phyloP scores from a whole-genome alignment of 2,329 filamentous ascomycete genomes.

The Neofusicoccum umdonicola region DNA sequence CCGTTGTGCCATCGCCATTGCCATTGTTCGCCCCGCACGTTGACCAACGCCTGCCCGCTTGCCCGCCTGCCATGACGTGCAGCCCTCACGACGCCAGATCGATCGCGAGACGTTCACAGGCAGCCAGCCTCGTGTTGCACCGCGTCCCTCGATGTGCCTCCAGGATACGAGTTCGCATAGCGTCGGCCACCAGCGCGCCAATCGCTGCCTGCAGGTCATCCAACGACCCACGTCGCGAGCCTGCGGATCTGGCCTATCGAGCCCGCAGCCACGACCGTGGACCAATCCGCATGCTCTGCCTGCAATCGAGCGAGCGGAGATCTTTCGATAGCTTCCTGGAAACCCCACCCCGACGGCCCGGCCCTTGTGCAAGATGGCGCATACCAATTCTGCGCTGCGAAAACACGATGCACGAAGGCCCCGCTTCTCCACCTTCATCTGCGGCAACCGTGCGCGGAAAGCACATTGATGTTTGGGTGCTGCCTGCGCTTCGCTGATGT shows the following conservation, averaged over 20 bases:
- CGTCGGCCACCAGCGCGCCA: not conserved
- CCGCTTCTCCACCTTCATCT: not conserved
- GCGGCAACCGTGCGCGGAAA: not conserved
- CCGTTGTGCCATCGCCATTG: too few species aligned
- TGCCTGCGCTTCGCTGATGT: too few species aligned
- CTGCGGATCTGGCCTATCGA: not conserved
- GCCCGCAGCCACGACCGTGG: not conserved
- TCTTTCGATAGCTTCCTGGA: not conserved
- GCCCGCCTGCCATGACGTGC: too few species aligned
- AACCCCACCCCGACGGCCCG: not conserved
- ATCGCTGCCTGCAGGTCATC: not conserved
- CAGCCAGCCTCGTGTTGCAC: not conserved
- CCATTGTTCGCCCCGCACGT: not conserved
- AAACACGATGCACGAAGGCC: not conserved
- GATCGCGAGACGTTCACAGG: not conserved
- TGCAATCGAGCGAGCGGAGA: not conserved
- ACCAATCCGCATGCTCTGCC: too few species aligned
- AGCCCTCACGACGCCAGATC: not conserved
- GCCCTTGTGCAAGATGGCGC: slow-evolving; percentile 9
- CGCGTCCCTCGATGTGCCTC: not conserved
- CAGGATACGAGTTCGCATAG: not conserved
- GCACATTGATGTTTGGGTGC: not conserved
- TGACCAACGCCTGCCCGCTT: too few species aligned
- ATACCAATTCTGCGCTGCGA: not conserved
- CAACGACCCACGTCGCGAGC: not conserved